phyloP scores from a whole-genome alignment of 2,329 filamentous ascomycete genomes.

The Nectriaceae sp. region DNA sequence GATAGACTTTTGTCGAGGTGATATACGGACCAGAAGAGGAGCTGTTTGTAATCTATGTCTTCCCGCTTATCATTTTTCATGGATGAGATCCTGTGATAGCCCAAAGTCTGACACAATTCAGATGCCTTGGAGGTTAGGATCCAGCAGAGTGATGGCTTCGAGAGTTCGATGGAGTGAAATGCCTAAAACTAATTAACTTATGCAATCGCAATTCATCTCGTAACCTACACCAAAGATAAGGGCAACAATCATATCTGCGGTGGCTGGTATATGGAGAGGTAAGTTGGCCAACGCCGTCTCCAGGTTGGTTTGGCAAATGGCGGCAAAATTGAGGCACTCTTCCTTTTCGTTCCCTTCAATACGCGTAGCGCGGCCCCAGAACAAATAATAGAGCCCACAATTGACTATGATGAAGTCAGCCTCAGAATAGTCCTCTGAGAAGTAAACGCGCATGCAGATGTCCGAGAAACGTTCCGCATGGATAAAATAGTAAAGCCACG shows the following conservation, averaged over 20 bases:
- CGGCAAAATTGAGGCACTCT: slow-evolving; percentile 24
- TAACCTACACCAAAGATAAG: slow-evolving; percentile 24
- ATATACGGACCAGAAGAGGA: slow-evolving; percentile 61
- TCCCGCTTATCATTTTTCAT: slow-evolving; percentile 23
- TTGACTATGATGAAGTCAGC: slow-evolving; percentile 38
- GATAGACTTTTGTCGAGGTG: slow-evolving; percentile 57
- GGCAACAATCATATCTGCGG: slow-evolving; percentile 26
- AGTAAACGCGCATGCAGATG: slow-evolving; percentile 36
- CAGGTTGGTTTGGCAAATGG: slow-evolving; percentile 30
- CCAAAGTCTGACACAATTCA: slow-evolving; percentile 33
- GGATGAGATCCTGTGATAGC: slow-evolving; percentile 30
- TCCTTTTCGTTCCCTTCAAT: slow-evolving; percentile 19
- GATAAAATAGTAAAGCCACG: slow-evolving; percentile 33
- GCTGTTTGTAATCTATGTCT: slow-evolving; percentile 23
- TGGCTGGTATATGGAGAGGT: slow-evolving; percentile 35
- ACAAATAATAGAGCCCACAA: slow-evolving; percentile 33
- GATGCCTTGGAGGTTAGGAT: slow-evolving; percentile 33
- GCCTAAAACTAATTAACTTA: slow-evolving; percentile 20
- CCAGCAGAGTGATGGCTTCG: slow-evolving; percentile 35
- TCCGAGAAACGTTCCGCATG: slow-evolving; percentile 32
- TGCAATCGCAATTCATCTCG: background rate
- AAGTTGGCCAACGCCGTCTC: slow-evolving; percentile 34
- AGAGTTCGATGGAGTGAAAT: slow-evolving; percentile 35
- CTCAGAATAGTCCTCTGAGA: slow-evolving; percentile 33
- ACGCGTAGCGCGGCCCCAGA: slow-evolving; percentile 21